Evolutionary conservation across 108 stramenopile genomes (phyloP), one percentile per base, ranked within the genome.

Genomic region (Cyclotella cryptica): DNA sequence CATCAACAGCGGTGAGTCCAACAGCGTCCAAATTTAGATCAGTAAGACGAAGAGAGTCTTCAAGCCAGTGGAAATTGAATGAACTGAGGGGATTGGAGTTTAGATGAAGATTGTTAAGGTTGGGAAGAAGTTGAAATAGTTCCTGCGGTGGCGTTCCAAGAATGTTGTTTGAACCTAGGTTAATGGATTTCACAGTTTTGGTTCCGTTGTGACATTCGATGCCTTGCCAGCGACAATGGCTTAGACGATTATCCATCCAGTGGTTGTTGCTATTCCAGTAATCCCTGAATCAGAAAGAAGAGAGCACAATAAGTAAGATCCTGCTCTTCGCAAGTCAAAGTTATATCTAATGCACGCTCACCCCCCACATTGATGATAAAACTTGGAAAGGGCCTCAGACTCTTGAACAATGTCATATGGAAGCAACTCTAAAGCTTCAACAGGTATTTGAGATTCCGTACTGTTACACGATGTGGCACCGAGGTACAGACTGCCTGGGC

Each of bases 21-120:
- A 68, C 75, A 22, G 62, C 71, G 45, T 80, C 79, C 41, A 80
- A 54, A 35, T 80, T 58, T 17, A 80, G 47, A 9, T 80, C 74
- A 19, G 41, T 68, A 22, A 80, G 74, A 39, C 68, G 27, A 14
- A 18, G 22, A 14, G 74, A 51, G 5, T 49, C 49, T 51, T 80
- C 79, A 58, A 80, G 65, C 27, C 68, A 40, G 19, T 75, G 58
- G 44, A 80, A 80, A 59, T 75, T 75, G 74, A 80, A 80, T 15
- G 67, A 46, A 35, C 8, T 26, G 1, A 80, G 74, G 19, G 74
- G 79, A 47, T 80, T 80, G 19, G 73, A 75, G 43, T 68, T 59
- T 13, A 80, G 35, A 24, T 67, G 6, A 10, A 80, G 19, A 19
- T 24, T 55, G 35, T 67, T 58, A 10, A 80, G 79, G 42, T 80